Evolutionary conservation across 495 filamentous ascomycete genomes (phyloP).

Genomic region (Poronia punctata): DNA sequence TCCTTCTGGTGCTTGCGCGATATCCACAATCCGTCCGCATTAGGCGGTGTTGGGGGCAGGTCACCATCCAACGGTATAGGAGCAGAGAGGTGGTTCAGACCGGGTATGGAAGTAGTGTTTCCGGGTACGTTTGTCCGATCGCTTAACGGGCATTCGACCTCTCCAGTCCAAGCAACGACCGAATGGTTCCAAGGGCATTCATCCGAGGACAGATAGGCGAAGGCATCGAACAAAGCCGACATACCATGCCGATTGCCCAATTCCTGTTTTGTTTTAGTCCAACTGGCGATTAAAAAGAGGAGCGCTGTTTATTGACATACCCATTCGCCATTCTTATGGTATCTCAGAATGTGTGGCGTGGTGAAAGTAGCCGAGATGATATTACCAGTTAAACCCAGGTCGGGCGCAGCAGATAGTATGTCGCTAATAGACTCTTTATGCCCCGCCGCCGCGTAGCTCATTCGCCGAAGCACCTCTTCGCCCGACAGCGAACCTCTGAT

Average conservation of each 20-base stretch:
- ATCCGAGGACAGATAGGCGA: conserved; percentile 72
- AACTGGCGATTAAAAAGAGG: not conserved
- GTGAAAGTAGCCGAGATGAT: conserved; percentile 85
- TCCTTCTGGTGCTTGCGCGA: conserved; percentile 55
- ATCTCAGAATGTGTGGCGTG: conserved; percentile 68
- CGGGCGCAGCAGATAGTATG: conserved; percentile 54
- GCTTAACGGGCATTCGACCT: conserved; percentile 56
- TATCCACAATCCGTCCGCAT: conserved; percentile 58
- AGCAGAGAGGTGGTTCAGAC: conserved; percentile 55
- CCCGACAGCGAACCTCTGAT: conserved; percentile 48
- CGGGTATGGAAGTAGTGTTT: conserved; percentile 28
- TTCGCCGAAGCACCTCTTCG: conserved; percentile 55
- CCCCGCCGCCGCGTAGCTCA: conserved; percentile 46
- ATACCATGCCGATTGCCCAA: conserved; percentile 71
- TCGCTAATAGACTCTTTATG: conserved; percentile 47
- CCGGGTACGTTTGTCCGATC: conserved; percentile 24
- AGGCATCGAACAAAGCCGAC: conserved; percentile 82
- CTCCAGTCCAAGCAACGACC: conserved; percentile 87
- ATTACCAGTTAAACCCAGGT: conserved; percentile 66
- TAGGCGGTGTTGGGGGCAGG: conserved; percentile 45
- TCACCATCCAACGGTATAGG: conserved; percentile 63
- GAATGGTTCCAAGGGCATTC: conserved; percentile 76
- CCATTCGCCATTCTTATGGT: conserved; percentile 65
- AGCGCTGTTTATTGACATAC: conserved; percentile 37
- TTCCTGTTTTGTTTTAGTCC: conserved; percentile 41